Percentiles rank a stretch among this genome's conserved stretches.
Evolutionary conservation across 2,329 filamentous ascomycete species (phyloP).

Genomic region (Aspergillus persii): DNA sequence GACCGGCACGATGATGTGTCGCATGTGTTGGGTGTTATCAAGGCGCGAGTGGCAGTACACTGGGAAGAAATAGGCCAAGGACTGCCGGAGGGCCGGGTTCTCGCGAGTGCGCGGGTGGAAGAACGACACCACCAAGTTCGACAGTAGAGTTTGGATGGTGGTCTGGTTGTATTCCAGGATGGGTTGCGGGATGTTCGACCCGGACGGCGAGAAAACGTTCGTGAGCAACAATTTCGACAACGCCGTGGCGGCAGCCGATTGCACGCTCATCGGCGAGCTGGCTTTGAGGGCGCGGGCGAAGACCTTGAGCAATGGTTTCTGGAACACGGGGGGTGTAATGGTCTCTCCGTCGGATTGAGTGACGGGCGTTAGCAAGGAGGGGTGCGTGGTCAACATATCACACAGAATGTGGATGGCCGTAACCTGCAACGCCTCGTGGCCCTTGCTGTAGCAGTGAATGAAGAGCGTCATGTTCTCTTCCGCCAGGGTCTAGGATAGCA

Average conservation of each 20-base stretch:
- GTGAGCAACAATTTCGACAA: constrained; percentile 84
- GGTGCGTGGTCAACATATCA: constrained; percentile 88
- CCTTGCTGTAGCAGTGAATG: constrained; percentile 93
- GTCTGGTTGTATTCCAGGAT: constrained; percentile 51
- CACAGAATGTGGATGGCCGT: constrained; percentile 88
- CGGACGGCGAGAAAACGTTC: constrained; percentile 59
- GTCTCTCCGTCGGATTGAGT: constrained; percentile 48
- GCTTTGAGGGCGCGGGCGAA: constrained; percentile 78
- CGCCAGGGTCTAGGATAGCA: constrained; percentile 63
- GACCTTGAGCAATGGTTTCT: constrained; percentile 74
- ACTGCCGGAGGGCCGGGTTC: constrained; percentile 81
- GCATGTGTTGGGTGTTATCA: constrained; percentile 82
- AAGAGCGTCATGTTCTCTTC: constrained; percentile 91
- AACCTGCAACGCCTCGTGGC: constrained; percentile 83
- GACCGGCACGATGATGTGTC: constrained; percentile 67
- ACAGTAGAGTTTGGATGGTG: constrained; percentile 70
- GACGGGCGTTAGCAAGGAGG: constrained; percentile 67
- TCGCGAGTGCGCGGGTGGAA: constrained; percentile 79
- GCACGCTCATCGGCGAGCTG: constrained; percentile 68
- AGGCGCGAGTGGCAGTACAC: constrained; percentile 86
- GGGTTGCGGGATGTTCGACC: constrained; percentile 53
- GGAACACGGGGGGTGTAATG: constrained; percentile 46
- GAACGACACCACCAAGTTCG: constrained; percentile 79
- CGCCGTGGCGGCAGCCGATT: constrained; percentile 76
- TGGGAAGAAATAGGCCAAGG: constrained; percentile 88